Evolutionary conservation across 495 filamentous ascomycete species (phyloP).

Genomic region (Thozetella sp.): DNA sequence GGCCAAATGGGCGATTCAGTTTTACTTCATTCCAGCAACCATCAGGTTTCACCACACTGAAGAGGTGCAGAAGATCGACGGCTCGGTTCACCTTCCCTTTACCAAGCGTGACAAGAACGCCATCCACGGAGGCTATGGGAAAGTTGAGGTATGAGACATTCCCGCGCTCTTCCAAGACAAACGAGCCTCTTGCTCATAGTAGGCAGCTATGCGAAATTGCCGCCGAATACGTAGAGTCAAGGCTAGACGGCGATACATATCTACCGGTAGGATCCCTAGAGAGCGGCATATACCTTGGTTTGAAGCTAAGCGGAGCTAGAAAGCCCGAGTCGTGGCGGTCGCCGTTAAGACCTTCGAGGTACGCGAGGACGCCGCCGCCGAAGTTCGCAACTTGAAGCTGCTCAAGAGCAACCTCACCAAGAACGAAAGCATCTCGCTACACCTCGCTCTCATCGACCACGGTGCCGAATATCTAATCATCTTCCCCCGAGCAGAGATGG

Average conservation of each 20-base stretch:
- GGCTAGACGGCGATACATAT: too few relatives aligned
- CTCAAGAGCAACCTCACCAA: constrained; percentile 4
- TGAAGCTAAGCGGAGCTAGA: too few relatives aligned
- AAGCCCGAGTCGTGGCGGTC: too few relatives aligned
- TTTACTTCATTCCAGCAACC: background rate
- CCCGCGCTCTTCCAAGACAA: too few relatives aligned
- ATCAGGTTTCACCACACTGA: background rate
- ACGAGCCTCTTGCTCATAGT: too few relatives aligned
- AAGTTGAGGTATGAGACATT: background rate
- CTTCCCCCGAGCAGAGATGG: constrained; percentile 4
- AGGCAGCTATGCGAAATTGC: too few relatives aligned
- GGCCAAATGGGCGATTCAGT: too few relatives aligned
- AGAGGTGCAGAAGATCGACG: constrained; percentile 1
- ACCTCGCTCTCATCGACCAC: constrained; percentile 4
- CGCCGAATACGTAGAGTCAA: too few relatives aligned
- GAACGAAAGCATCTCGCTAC: constrained; percentile 5
- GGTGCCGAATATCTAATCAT: constrained; percentile 4
- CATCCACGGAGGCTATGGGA: background rate
- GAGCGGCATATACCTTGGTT: too few relatives aligned
- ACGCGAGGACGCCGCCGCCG: background rate
- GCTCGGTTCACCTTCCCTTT: too few relatives aligned
- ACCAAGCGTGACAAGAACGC: too few relatives aligned
- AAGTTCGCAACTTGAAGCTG: constrained; percentile 5
- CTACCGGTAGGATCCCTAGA: too few relatives aligned
- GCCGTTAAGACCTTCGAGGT: constrained; percentile 3